Conservation (phyloP, 441 rosid species). For the Syzygium syzygioides region DNA sequence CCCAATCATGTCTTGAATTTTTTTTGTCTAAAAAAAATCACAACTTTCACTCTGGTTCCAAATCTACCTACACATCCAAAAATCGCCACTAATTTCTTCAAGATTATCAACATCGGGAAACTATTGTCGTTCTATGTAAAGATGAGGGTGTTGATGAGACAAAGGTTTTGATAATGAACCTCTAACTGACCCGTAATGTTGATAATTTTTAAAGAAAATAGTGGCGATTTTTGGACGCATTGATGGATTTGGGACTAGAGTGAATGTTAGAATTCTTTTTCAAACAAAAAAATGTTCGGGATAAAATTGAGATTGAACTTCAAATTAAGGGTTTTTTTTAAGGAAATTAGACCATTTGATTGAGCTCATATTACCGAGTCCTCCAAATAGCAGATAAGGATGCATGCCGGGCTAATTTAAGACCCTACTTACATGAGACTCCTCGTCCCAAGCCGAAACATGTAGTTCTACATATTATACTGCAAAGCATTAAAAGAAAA, state of each 20-base stretch:
- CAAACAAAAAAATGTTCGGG: not conserved
- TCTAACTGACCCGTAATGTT: not conserved
- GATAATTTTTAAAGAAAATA: not conserved
- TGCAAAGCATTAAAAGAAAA: too few relatives aligned
- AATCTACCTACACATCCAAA: not conserved
- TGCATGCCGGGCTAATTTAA: too few relatives aligned
- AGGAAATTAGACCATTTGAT: not conserved
- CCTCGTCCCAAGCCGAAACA: too few relatives aligned
- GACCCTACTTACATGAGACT: too few relatives aligned
- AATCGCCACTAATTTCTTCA: not conserved
- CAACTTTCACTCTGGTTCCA: not conserved
- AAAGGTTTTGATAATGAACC: not conserved
- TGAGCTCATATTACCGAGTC: not conserved
- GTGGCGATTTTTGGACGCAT: rapidly evolving
- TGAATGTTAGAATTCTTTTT: not conserved
- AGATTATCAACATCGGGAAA: not conserved
- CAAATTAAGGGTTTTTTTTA: not conserved
- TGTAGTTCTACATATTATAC: too few relatives aligned
- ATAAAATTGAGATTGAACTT: not conserved
- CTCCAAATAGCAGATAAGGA: too few relatives aligned
- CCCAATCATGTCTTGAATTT: rapidly evolving
- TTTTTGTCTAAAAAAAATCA: not conserved
- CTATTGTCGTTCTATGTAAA: not conserved
- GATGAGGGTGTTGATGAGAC: not conserved
- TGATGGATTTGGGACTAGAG: not conserved